Evolutionary conservation across 306 rosid genomes (phyloP).

Genomic region (Leucaena leucocephala): DNA sequence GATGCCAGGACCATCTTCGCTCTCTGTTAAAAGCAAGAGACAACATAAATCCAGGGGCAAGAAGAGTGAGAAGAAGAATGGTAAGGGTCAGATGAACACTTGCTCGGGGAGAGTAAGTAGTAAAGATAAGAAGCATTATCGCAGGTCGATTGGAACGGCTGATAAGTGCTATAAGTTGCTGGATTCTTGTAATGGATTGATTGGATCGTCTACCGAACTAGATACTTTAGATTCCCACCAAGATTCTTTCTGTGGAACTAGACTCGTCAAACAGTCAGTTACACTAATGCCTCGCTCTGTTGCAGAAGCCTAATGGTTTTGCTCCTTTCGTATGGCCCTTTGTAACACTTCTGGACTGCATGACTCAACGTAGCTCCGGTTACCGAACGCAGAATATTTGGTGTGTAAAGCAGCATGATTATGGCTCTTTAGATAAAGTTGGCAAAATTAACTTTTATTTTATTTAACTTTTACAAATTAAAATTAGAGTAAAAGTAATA

Average conservation of each 20-base stretch:
- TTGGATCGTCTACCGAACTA: slow-evolving; percentile 38
- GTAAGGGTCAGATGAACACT: slow-evolving; percentile 60
- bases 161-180: slow-evolving; percentile 27
- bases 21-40: slow-evolving; percentile 59
- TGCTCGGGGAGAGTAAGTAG: slow-evolving; percentile 46
- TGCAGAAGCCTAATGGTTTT: slow-evolving; percentile 54
- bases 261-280: slow-evolving; percentile 52
- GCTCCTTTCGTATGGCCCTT: background rate
- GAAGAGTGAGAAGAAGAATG: slow-evolving; percentile 60
- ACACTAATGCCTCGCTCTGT: slow-evolving; percentile 53
- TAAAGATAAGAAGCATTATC: slow-evolving; percentile 62
- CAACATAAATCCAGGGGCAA: slow-evolving; percentile 63
- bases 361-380: background rate
- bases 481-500: no score
- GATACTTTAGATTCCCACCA: slow-evolving; percentile 43
- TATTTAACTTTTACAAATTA: no score
- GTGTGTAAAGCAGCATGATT: background rate
- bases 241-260: slow-evolving; percentile 60
- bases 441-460: no score
- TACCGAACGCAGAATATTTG: background rate
- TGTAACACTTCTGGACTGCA: background rate
- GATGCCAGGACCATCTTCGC: slow-evolving; percentile 51
- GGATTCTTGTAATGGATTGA: slow-evolving; percentile 19
- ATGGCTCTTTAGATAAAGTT: no score
- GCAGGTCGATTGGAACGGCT: slow-evolving; percentile 40